Base-by-base conservation (phyloP, 495 filamentous ascomycete species). In the Hypoxylon crocopeplum region DNA sequence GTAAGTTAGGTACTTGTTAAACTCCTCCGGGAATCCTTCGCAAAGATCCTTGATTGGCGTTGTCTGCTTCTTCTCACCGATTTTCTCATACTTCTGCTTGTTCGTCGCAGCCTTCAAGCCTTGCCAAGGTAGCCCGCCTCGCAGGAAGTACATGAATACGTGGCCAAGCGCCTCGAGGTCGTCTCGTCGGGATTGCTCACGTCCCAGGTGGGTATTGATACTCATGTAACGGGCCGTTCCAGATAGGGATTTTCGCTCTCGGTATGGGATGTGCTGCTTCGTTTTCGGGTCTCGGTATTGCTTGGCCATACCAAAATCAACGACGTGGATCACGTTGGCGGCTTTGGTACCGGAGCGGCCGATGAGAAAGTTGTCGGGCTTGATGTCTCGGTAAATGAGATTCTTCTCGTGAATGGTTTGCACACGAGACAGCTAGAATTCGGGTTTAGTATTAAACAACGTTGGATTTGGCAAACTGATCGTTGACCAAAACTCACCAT, bases 361-460 rank as follows among this genome's bases (percentile, higher is more conserved):
- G 68, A 98, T 98, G 47, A 99, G 86, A 79, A 99, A 99, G 77
- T 99, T 99, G 77, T 99, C 94, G 10, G 94, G 94, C 74, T 99
- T 99, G 79, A 99, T 99, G 71, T 99, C 94, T 49, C 94, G 89
- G 74, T 99, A 99, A 67, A 99, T 99, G 32, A 98, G 81, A 72
- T 99, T 99, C 84, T 98, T 99, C 77, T 99, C 94, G 76, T 99
- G 94, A 57, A 99, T 99, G 0, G 94, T 99, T 82, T 99, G 94
- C 20, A 99, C 95, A 50, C 94, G 85, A 30, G 95, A 99, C 33
- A 99, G 83, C 92, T 93, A 69, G 5, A 12, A 42, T 32, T 32
- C 5, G 1, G 25, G n/a, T 65, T 27, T 48, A 60, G 62, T n/a
- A n/a, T 27, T 21, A 16, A 24, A 27, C 10, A 12, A 21, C 20